Evolutionary conservation across 2,329 filamentous ascomycete species (phyloP).

Genomic region (Raffaelea ambrosiae): DNA sequence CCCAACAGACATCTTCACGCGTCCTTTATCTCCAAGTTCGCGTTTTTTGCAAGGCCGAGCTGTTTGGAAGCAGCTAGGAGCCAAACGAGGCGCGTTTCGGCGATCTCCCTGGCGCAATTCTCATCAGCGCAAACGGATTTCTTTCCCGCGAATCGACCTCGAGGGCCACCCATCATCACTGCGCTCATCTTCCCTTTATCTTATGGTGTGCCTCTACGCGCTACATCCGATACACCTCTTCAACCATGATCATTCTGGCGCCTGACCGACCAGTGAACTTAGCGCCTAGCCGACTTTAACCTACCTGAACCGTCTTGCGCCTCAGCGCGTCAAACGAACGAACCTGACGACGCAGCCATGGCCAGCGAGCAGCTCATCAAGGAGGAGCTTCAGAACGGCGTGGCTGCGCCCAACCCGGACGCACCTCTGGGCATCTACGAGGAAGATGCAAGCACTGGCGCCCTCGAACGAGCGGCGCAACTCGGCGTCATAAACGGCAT

Average conservation of each 20-base stretch:
- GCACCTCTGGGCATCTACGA: conserved; percentile 14
- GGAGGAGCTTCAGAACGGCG: conserved; percentile 49
- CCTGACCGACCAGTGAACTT: conserved; percentile 1
- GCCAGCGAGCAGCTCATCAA: conserved; percentile 45
- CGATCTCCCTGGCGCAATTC: conserved; percentile 2
- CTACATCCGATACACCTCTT: background rate
- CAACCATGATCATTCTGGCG: conserved; percentile 9
- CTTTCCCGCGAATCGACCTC: background rate
- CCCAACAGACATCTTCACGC: conserved; percentile 7
- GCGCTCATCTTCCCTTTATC: background rate
- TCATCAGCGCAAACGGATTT: conserved; percentile 7
- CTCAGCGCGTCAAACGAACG: background rate
- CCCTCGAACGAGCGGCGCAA: conserved; percentile 14
- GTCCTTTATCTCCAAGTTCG: conserved; percentile 10
- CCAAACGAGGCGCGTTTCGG: conserved; percentile 5
- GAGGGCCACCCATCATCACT: too few species aligned
- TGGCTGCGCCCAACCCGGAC: conserved; percentile 39
- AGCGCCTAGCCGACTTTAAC: conserved; percentile 3
- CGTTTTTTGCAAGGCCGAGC: conserved; percentile 3
- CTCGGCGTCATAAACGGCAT: conserved; percentile 19
- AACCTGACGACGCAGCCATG: conserved; percentile 23
- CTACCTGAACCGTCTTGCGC: background rate
- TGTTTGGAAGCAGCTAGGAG: background rate
- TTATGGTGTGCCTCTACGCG: conserved; percentile 6
- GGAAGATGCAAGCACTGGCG: conserved; percentile 23